Base-by-base conservation (phyloP, 202 grass and related monocot species). In the Saccharum hybrid region DNA sequence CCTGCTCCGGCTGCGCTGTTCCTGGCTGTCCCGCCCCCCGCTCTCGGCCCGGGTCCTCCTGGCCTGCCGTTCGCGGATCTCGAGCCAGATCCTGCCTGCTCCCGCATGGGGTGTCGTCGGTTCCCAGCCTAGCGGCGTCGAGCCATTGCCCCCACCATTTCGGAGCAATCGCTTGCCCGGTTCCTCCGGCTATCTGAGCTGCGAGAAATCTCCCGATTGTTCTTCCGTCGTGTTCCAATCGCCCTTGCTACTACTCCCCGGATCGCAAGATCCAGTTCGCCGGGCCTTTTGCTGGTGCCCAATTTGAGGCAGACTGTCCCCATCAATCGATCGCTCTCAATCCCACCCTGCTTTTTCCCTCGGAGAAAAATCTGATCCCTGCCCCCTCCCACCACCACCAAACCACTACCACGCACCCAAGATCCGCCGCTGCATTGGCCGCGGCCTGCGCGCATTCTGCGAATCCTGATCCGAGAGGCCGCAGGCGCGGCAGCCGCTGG, bases 301-400 rank as follows among this genome's bases (percentile, higher is more conserved):
- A 48, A 86, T 78, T 82, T 56, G 57, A 49, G 78, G 37, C 67
- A 12, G 74, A 74, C 74, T 86, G 83, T 74, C 67, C 49, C 21
- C 81, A 19, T 63, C 83, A 90, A 90, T 83, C 88, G 86, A 90
- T 90, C 88, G 74, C 74, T 83, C 79, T 79, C 83, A n/a, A 63
- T 41, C 45, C 8, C 56, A 60, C 8, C 45, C 8, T 0, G 7
- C 16, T 10, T 46, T 66, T 23, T 10, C 39, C 28, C 63, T 63
- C 16, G 21, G 8, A 52, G n/a, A 65, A 77, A 77, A 86, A 82
- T 86, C 68, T 38, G 28, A 63, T 85, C 66, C 46, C 45, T 38
- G 23, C 37, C 40, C 11, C 68, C 61, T 14, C 10, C 59, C 8
- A 26, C 23, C 61, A 63, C 12, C 36, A 38, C 34, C 49, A 61